These are phyloP conservation scores for Russula griseocarnosa DNA, from an alignment of 768 basidiomycete genomes.

Conservation along the genomic window DNA sequence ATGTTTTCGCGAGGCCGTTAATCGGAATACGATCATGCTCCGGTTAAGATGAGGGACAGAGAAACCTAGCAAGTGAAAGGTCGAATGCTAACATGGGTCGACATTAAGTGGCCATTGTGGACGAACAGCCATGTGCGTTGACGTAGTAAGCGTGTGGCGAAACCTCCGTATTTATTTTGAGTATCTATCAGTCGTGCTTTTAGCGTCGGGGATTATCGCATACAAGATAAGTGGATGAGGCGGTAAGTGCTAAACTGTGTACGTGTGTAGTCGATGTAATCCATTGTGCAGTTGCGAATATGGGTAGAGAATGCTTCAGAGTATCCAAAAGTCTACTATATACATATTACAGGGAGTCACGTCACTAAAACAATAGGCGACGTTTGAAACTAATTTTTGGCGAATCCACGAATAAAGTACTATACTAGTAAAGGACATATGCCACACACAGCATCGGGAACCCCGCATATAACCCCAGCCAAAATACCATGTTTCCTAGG, in stretches of 20 bases:
- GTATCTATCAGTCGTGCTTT: background rate
- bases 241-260: background rate
- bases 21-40: background rate
- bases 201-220: background rate
- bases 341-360: background rate
- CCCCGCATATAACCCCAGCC: conserved; percentile 87
- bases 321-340: background rate
- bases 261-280: too few species aligned
- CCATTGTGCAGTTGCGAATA: background rate
- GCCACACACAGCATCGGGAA: conserved; percentile 91
- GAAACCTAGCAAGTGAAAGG: background rate
- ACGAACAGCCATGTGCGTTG: background rate
- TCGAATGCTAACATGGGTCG: background rate
- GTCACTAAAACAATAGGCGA: conserved; percentile 1
- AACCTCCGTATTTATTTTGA: background rate
- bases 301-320: background rate
- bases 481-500: conserved; percentile 84
- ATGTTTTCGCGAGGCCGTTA: background rate
- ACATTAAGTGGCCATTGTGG: background rate
- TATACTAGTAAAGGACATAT: conserved; percentile 55
- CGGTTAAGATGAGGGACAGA: background rate
- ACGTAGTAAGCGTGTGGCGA: background rate
- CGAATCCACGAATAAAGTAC: conserved; percentile 12
- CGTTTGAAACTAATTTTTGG: background rate
- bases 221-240: background rate